Base-by-base conservation (phyloP, 805 yeast genomes). In the Naumovozyma castellii region DNA sequence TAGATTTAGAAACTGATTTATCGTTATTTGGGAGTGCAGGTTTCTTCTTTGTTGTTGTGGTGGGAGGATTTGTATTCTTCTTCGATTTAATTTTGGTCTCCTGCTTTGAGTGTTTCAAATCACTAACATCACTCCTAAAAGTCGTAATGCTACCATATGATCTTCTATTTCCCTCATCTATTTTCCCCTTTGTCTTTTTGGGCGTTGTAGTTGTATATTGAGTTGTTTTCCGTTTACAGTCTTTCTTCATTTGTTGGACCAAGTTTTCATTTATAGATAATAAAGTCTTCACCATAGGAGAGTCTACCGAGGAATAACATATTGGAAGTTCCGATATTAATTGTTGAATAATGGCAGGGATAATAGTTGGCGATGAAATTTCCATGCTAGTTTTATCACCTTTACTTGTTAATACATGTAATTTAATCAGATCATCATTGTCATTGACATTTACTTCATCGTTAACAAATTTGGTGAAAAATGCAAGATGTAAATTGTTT, bases 381-480 rank as follows among this genome's bases (percentile, higher is more conserved):
- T 25, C 18, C n/a, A 36, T 32, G 27, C 27, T 10, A 22, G 27
- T 22, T 22, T 22, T 22, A 22, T 22, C 27, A 22, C 44, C 47
- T 29, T 41, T 43, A 17, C 44, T 42, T 2, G 45, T 47, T 10
- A 50, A 13, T 3, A 47, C 29, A 22, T 44, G 40, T n/a, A 53
- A 31, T 39, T 48, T 34, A 27, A 56, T 40, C 6, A 32, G 15
- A 18, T 44, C 44, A 18, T 38, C 46, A 8, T 39, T 25, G 10
- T 28, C 34, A n/a, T n/a, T n/a, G n/a, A n/a, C n/a, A n/a, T n/a
- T n/a, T n/a, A n/a, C n/a, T n/a, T n/a, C n/a, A 5, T 64, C 68
- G 18, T 64, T 66, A 6, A 59, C 44, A 34, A 71, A 65, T 25
- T 62, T 61, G 0, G 76, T 73, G 32, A 70, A 67, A n/a, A 79